Evolutionary conservation across 78 protist genomes (phyloP).

Genomic region (Carpediemonas membranifera): DNA sequence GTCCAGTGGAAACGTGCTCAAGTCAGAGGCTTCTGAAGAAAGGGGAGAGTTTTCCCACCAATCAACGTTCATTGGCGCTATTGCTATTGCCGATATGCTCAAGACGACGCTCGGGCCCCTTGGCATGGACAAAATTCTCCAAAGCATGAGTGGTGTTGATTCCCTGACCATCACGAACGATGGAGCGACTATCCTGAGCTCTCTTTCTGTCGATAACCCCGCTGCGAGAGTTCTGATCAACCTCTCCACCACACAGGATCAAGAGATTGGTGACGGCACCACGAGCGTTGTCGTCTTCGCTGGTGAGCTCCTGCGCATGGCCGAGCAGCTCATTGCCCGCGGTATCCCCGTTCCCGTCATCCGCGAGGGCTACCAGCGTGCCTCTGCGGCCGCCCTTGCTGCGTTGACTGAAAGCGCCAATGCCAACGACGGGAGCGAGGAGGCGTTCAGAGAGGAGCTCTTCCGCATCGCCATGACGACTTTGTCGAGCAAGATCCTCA

Average conservation of each 20-base stretch:
- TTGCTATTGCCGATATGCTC: constrained; percentile 91
- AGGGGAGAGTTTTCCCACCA: too few relatives aligned
- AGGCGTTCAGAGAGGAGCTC: constrained; percentile 63
- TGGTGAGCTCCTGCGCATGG: constrained; percentile 92
- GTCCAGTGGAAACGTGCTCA: too few relatives aligned
- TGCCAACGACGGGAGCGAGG: constrained; percentile 34
- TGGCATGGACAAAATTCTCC: constrained; percentile 85
- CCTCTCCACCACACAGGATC: constrained; percentile 82
- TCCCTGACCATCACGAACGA: constrained; percentile 92
- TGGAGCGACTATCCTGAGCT: constrained; percentile 96
- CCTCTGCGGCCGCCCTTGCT: constrained; percentile 59
- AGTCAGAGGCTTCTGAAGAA: too few relatives aligned
- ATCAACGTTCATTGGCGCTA: constrained; percentile 68
- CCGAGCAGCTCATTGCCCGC: constrained; percentile 74
- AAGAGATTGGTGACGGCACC: constrained; percentile 99
- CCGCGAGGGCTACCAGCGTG: constrained; percentile 53
- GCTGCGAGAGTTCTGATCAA: constrained; percentile 43
- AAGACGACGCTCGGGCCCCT: constrained; percentile 97
- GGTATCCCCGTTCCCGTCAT: constrained; percentile 92
- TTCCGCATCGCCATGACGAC: constrained; percentile 90
- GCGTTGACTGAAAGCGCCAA: constrained; percentile 53
- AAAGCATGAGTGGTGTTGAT: constrained; percentile 21
- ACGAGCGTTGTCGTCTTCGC: constrained; percentile 78
- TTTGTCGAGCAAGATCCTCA: constrained; percentile 77
- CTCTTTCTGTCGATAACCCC: constrained; percentile 15